phyloP scores from a whole-genome alignment of 495 filamentous ascomycete species.

The Xylaria longipes region DNA sequence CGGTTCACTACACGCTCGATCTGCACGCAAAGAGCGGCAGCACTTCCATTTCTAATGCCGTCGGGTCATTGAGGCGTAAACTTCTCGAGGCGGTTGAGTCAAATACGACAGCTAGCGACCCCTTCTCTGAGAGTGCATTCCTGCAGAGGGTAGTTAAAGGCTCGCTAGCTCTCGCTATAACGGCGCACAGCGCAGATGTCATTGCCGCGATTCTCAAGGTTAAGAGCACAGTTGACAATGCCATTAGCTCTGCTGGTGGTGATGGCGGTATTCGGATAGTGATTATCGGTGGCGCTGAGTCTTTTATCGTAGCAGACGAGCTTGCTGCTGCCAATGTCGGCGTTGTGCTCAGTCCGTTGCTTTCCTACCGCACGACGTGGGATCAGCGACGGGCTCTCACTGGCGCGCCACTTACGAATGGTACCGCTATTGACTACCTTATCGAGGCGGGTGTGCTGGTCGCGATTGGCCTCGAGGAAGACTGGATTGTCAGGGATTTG shows the following conservation, averaged over 20 bases:
- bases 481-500: conserved; percentile 56
- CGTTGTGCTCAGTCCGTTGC: conserved; percentile 56
- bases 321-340: conserved; percentile 52
- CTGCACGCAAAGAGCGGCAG: conserved; percentile 42
- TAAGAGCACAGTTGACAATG: conserved; percentile 44
- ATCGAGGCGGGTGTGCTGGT: conserved; percentile 52
- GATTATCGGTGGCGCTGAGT: conserved; percentile 57
- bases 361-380: conserved; percentile 51
- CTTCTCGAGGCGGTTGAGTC: conserved; percentile 47
- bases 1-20: conserved; percentile 54
- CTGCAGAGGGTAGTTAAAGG: conserved; percentile 49
- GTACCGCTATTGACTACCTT: conserved; percentile 54
- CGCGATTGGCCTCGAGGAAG: conserved; percentile 55
- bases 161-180: conserved; percentile 46
- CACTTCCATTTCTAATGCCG: conserved; percentile 48
- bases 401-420: conserved; percentile 60
- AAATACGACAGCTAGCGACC: conserved; percentile 38
- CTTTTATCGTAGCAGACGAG: conserved; percentile 54
- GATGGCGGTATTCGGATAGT: conserved; percentile 42
- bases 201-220: conserved; percentile 51
- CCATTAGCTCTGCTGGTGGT: conserved; percentile 29
- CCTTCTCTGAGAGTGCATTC: conserved; percentile 48
- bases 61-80: conserved; percentile 48
- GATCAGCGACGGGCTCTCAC: conserved; percentile 55
- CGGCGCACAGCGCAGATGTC: conserved; percentile 52